These are phyloP conservation scores for Magnolia changhungtana DNA, from an alignment of 164 flowering plant species.

Conservation along the genomic window DNA sequence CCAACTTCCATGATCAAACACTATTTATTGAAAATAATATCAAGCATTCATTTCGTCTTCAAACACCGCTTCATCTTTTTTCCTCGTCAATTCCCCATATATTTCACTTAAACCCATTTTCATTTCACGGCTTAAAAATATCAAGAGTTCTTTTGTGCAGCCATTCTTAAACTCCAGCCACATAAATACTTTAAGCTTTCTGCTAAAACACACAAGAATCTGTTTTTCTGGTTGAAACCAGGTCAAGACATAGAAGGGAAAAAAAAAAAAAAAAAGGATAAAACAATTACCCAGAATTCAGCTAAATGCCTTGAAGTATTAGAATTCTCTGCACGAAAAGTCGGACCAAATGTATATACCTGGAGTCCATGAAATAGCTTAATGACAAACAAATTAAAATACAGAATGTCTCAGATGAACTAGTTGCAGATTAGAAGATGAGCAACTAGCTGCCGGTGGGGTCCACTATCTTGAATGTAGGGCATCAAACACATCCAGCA, in stretches of 20 bases:
- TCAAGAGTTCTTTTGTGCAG: not conserved
- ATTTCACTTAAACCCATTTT: not conserved
- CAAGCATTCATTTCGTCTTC: not conserved
- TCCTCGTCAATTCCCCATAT: not conserved
- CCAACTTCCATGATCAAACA: not conserved
- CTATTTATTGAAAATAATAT: too few species aligned
- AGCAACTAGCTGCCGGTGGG: not conserved
- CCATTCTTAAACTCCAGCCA: not conserved
- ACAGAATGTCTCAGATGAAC: not conserved
- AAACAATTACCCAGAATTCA: constrained; percentile 82
- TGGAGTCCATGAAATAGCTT: constrained; percentile 24
- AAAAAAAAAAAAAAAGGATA: constrained; percentile 1
- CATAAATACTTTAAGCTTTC: not conserved
- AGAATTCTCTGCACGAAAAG: constrained; percentile 98
- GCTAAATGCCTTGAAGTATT: constrained; percentile 96
- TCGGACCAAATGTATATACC: constrained; percentile 99
- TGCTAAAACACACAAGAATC: not conserved
- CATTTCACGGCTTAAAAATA: not conserved
- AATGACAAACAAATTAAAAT: not conserved
- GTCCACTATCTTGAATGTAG: too few species aligned
- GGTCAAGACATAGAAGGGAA: not conserved
- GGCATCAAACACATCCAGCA: not conserved
- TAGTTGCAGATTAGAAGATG: not conserved
- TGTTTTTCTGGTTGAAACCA: not conserved
- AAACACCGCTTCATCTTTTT: not conserved